Evolutionary conservation across 1,284 basidiomycete genomes (phyloP).

Genomic region (Chalciporus sp.): DNA sequence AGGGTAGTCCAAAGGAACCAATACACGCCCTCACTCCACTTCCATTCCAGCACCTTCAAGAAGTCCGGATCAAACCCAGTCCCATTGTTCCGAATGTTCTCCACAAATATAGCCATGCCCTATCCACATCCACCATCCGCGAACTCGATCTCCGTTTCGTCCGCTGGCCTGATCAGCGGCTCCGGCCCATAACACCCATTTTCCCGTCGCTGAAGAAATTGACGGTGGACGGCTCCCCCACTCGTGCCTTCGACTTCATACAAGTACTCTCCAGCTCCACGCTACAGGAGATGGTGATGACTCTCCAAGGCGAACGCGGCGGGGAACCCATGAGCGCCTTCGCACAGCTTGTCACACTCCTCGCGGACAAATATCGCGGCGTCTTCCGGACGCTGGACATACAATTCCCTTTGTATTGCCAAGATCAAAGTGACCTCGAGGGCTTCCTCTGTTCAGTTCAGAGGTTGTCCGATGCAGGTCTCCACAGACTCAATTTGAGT

Average conservation of each 20-base stretch:
- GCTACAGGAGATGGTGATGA: slow-evolving; percentile 23
- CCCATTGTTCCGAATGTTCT: slow-evolving; percentile 28
- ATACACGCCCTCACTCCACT: slow-evolving; percentile 20
- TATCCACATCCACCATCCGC: slow-evolving; percentile 21
- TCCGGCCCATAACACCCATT: slow-evolving; percentile 23
- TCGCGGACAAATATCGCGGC: slow-evolving; percentile 24
- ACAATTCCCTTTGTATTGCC: slow-evolving; percentile 22
- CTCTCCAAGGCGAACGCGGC: slow-evolving; percentile 21
- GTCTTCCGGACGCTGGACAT: slow-evolving; percentile 25
- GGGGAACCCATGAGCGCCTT: slow-evolving; percentile 14
- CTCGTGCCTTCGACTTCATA: slow-evolving; percentile 27
- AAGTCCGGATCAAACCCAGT: slow-evolving; percentile 27
- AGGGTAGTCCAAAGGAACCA: slow-evolving; percentile 30
- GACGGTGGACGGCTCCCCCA: slow-evolving; percentile 21
- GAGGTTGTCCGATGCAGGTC: slow-evolving; percentile 16
- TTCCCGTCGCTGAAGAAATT: slow-evolving; percentile 28
- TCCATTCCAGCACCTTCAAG: slow-evolving; percentile 24
- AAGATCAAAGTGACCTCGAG: slow-evolving; percentile 16
- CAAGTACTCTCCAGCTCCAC: slow-evolving; percentile 22
- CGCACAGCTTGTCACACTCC: slow-evolving; percentile 19
- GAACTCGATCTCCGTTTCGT: slow-evolving; percentile 30
- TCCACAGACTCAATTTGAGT: slow-evolving; percentile 18
- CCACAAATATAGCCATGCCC: slow-evolving; percentile 29
- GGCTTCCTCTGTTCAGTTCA: slow-evolving; percentile 21
- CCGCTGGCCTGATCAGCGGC: slow-evolving; percentile 25